Percentiles rank a stretch among this genome's conserved stretches.
Evolutionary conservation across 371 early-diverging fungal species (phyloP).

Genomic region (Cokeromyces recurvatus): DNA sequence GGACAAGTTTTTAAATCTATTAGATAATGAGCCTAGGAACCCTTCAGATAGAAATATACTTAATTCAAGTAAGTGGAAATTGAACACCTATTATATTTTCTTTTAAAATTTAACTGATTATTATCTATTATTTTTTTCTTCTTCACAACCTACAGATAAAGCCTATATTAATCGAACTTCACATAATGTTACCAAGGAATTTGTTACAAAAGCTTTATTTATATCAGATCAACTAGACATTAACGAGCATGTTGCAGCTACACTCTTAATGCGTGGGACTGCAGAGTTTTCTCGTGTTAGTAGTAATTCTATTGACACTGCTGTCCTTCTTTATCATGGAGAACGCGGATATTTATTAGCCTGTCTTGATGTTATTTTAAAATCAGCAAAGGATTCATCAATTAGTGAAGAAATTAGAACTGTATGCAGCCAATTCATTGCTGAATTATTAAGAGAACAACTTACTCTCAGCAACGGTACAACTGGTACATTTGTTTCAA

Average conservation of each 20-base stretch:
- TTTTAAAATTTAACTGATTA: not conserved
- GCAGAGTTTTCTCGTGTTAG: conserved; percentile 46
- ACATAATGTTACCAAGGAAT: conserved; percentile 65
- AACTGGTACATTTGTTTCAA: conserved; percentile 11
- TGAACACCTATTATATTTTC: not conserved
- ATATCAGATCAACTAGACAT: conserved; percentile 79
- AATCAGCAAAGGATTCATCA: conserved; percentile 41
- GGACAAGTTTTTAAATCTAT: conserved; percentile 32
- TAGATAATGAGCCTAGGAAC: conserved; percentile 48
- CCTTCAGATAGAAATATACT: conserved; percentile 42
- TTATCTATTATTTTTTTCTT: not conserved
- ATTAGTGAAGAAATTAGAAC: conserved; percentile 48
- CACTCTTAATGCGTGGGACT: conserved; percentile 64
- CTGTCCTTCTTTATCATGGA: conserved; percentile 64
- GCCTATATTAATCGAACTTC: conserved; percentile 48
- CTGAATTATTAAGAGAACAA: conserved; percentile 14
- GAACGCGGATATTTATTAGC: conserved; percentile 65
- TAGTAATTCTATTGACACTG: conserved; percentile 57
- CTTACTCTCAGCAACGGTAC: not conserved
- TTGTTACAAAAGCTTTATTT: conserved; percentile 58
- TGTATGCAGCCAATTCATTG: conserved; percentile 25
- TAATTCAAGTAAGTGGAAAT: conserved; percentile 38
- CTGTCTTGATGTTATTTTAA: conserved; percentile 59
- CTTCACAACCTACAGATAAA: conserved; percentile 23
- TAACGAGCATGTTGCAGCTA: conserved; percentile 74